A percentile compares a stretch with the other conserved stretches of the same genome.
Evolutionary conservation across 2,329 filamentous ascomycete genomes (phyloP).

Genomic region (Ophiostoma triangulosporum): DNA sequence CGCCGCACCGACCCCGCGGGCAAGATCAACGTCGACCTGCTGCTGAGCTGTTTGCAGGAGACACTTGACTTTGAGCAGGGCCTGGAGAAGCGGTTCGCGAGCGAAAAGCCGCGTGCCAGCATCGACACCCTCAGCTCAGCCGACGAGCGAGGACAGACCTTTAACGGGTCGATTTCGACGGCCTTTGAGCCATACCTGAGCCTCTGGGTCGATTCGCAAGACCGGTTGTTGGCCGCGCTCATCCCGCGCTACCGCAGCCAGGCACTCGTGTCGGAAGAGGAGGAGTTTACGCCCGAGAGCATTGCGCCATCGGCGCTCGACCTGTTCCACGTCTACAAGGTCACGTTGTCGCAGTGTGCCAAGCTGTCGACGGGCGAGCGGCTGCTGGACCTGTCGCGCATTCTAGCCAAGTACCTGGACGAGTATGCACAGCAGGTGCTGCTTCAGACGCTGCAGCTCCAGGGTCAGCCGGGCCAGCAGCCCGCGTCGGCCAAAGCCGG

Average conservation of each 20-base stretch:
- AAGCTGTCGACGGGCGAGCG: conserved; percentile 88
- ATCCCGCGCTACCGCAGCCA: conserved; percentile 81
- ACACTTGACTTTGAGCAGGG: conserved; percentile 94
- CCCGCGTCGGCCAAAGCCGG: not conserved
- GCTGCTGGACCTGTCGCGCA: conserved; percentile 70
- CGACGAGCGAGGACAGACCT: conserved; percentile 62
- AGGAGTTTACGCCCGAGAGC: conserved; percentile 81
- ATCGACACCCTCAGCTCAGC: conserved; percentile 78
- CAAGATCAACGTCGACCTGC: conserved; percentile 37
- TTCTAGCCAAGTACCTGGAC: conserved; percentile 84
- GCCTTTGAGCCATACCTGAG: conserved; percentile 96
- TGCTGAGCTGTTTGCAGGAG: conserved; percentile 37
- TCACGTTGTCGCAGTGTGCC: conserved; percentile 84
- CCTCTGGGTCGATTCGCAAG: conserved; percentile 93
- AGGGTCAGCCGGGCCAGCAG: not conserved
- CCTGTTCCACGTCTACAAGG: conserved; percentile 92
- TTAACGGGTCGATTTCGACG: conserved; percentile 84
- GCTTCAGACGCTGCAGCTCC: conserved; percentile 48
- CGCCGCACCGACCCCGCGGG: conserved; percentile 53
- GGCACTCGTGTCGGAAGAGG: conserved; percentile 65
- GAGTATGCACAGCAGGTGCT: conserved; percentile 91
- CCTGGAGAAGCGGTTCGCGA: conserved; percentile 67
- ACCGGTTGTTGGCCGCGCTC: conserved; percentile 69
- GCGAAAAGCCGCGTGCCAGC: conserved; percentile 49
- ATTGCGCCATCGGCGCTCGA: conserved; percentile 92